Evolutionary conservation across 2,329 filamentous ascomycete genomes (phyloP).

Genomic region (Plenodomus lindquistii): DNA sequence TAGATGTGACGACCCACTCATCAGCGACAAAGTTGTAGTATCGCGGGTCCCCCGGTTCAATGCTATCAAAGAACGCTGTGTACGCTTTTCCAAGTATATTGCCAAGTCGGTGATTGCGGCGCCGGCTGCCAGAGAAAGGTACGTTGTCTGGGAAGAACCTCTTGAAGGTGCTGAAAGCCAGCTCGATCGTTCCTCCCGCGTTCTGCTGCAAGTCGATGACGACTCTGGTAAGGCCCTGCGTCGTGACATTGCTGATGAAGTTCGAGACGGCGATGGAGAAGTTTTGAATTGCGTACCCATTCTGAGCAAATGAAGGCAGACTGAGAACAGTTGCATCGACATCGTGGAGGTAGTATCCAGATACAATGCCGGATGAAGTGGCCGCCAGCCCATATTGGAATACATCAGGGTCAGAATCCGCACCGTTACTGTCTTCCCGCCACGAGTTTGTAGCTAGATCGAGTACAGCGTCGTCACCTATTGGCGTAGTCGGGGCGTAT

Average conservation of each 20-base stretch:
- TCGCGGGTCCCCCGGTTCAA: slow-evolving; percentile 4
- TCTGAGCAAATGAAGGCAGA: slow-evolving; percentile 44
- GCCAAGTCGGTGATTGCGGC: slow-evolving; percentile 45
- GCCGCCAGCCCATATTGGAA: slow-evolving; percentile 22
- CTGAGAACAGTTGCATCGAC: slow-evolving; percentile 48
- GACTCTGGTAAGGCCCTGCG: slow-evolving; percentile 55
- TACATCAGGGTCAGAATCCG: slow-evolving; percentile 29
- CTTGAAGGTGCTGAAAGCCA: slow-evolving; percentile 48
- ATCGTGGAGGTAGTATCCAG: slow-evolving; percentile 49
- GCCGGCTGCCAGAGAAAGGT: slow-evolving; percentile 49
- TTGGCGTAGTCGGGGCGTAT: not conserved
- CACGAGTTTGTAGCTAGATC: slow-evolving; percentile 9
- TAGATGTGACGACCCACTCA: slow-evolving; percentile 21
- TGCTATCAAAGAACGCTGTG: slow-evolving; percentile 5
- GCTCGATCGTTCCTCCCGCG: slow-evolving; percentile 52
- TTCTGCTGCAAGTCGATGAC: slow-evolving; percentile 66
- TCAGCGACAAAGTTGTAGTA: slow-evolving; percentile 3
- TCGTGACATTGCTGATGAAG: slow-evolving; percentile 51
- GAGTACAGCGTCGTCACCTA: not conserved
- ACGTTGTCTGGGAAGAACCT: slow-evolving; percentile 52
- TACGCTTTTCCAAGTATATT: slow-evolving; percentile 19
- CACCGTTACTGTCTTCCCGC: slow-evolving; percentile 16
- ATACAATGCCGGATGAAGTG: slow-evolving; percentile 28
- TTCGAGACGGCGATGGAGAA: slow-evolving; percentile 33
- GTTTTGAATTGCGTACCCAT: slow-evolving; percentile 2